phyloP scores from a whole-genome alignment of 2,329 filamentous ascomycete species.

The Trichoderma sp. region DNA sequence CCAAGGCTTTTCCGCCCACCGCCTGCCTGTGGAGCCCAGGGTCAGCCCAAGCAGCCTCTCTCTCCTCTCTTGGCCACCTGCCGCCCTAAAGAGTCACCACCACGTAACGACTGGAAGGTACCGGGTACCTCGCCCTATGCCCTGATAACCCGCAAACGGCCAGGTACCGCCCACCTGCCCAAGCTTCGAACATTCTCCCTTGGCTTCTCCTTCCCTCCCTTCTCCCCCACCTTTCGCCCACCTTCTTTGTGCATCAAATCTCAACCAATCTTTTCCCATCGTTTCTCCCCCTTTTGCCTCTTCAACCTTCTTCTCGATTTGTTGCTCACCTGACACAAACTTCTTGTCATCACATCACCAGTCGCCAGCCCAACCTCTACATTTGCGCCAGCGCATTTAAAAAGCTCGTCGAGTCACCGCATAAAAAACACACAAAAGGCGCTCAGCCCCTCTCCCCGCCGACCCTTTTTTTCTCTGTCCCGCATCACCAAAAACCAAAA shows the following conservation, averaged over 20 bases:
- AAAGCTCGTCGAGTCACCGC: neutral
- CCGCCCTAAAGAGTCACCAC: neutral
- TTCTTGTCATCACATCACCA: neutral
- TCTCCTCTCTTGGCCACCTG: neutral
- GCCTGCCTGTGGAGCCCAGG: neutral
- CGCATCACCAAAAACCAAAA: neutral
- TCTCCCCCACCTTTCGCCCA: slow-evolving; percentile 17
- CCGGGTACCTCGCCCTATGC: neutral
- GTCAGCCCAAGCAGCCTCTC: neutral
- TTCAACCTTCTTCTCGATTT: neutral
- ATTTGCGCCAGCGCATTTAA: neutral
- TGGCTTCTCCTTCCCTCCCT: slow-evolving; percentile 27
- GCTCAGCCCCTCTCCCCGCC: neutral
- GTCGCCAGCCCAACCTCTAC: neutral
- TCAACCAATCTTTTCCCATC: slow-evolving; percentile 11
- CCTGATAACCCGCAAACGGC: neutral
- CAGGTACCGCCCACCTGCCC: neutral
- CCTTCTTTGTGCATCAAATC: slow-evolving; percentile 13
- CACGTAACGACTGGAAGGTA: neutral
- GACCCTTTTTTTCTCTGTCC: neutral
- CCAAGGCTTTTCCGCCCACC: slow-evolving; percentile 10
- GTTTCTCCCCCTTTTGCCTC: slow-evolving; percentile 1
- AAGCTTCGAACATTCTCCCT: slow-evolving; percentile 6
- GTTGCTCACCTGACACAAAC: slow-evolving; percentile 14
- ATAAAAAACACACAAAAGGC: neutral